Evolutionary conservation across 768 basidiomycete genomes (phyloP), one percentile per base, ranked within the genome.

Genomic region (Kwoniella heveanensis): DNA sequence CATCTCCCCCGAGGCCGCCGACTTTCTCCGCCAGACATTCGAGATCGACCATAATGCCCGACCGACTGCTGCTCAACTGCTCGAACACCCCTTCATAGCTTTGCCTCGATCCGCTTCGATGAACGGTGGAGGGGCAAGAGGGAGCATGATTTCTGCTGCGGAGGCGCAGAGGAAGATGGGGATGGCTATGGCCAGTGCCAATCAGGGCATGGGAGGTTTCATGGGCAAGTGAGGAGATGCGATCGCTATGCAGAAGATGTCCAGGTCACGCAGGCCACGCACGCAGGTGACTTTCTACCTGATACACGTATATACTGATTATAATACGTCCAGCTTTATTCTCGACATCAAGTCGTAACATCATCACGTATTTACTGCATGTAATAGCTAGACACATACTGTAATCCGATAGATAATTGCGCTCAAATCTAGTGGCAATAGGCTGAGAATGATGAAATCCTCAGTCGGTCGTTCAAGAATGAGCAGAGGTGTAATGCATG

Each of bases 21-120:
- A 89, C 69, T 95, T 97, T 82, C 83, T 99, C 52, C 84, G 86
- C 25, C 85, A 85, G 67, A 93, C 94, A n/a, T 96, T 97, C 74
- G 90, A 92, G 67, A 82, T 92, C 49, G 85, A 96, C 69, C 88
- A 92, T 63, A 84, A 87, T 68, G 85, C 85, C 27, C 86, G 93
- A 54, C 92, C 92, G 5, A 85, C 88, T 19, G 92, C 92, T 9
- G 83, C 84, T 1, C 88, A 87, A 68, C 82, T 95, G 10, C 83
- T 92, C 37, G 84, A 85, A 55, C 88, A 93, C 74, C 74, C 85
- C 2, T 97, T 92, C 88, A 81, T 92, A 26, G 78, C 63, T 19
- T 63, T 62, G 12, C 54, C 59, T 17, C 44, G 47, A 44, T 44
- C 39, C 39, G 39, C 39, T 4, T 44, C 39, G 39, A 44, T 44